phyloP scores from a whole-genome alignment of 805 yeast genomes.

The Kuraishia cidri region DNA sequence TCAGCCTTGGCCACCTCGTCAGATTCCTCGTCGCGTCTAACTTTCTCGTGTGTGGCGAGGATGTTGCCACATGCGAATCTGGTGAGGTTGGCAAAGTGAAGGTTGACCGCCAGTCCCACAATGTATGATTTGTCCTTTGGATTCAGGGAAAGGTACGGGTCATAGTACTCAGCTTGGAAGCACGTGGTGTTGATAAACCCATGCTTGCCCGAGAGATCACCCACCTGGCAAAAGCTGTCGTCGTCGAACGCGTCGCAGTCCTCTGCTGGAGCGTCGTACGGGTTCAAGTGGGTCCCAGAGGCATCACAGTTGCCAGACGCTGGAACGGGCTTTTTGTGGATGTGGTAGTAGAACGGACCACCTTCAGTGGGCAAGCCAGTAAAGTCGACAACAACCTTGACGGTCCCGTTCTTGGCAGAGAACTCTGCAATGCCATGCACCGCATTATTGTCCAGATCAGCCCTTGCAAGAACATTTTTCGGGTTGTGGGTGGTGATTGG shows the following conservation, averaged over 20 bases:
- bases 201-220: slow-evolving; percentile 74
- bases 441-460: slow-evolving; percentile 41
- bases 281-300: slow-evolving; percentile 55
- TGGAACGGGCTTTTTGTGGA: slow-evolving; percentile 53
- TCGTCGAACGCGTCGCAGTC: slow-evolving; percentile 38
- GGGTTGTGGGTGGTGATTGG: slow-evolving; percentile 44
- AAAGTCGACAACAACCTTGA: slow-evolving; percentile 60
- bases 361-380: slow-evolving; percentile 60
- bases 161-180: slow-evolving; percentile 52
- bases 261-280: slow-evolving; percentile 43
- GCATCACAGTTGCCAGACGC: slow-evolving; percentile 40
- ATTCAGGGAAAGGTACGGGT: slow-evolving; percentile 58
- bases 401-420: slow-evolving; percentile 48
- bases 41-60: slow-evolving; percentile 18
- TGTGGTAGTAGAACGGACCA: slow-evolving; percentile 65
- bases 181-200: slow-evolving; percentile 67
- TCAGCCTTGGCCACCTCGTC: no score
- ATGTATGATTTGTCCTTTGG: slow-evolving; percentile 46
- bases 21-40: slow-evolving; percentile 14
- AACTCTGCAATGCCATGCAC: slow-evolving; percentile 47
- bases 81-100: slow-evolving; percentile 47
- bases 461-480: slow-evolving; percentile 41
- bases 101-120: slow-evolving; percentile 46
- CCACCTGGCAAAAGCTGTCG: slow-evolving; percentile 58
- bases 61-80: slow-evolving; percentile 60